Base-by-base conservation (phyloP, 257 asterid species). In the Voacanga thouarsii region DNA sequence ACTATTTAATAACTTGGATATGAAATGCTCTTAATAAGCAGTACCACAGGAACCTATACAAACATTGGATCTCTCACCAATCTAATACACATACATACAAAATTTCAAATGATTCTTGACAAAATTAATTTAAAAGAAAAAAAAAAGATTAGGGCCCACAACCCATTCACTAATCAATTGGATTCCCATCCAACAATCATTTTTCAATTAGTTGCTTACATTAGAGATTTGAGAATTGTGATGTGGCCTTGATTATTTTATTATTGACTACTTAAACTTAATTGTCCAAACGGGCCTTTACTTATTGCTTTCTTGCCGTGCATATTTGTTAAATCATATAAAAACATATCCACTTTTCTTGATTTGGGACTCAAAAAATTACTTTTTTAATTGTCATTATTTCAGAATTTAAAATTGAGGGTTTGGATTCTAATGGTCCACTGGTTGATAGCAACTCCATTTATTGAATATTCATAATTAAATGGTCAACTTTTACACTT, bases 221-320 rank as follows among this genome's bases (percentile, higher is more conserved):
- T 9, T 66, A 18, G 28, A 66, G 72, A 55, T 9, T 66, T 37
- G 28, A 66, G 72, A 7, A 65, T 56, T 53, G 14, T 47, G 64
- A 64, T 76, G 23, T 19, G 49, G 23, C 26, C 71, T 61, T 33
- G 50, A 76, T 76, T 76, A 66, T 1, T 33, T 76, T 33, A 76
- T 44, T 56, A 78, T n/a, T 65, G 11, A 12, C 14, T 19, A 19
- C n/a, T 65, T n/a, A n/a, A n/a, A 12, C 30, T 65, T n/a, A 56
- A 44, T 56, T 41, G 15, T 24, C 49, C 41, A 77, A 67, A 66
- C 16, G n/a, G 60, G 59, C 24, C 50, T 28, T 53, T 4, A 53
- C 8, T 19, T 69, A 37, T n/a, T n/a, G 33, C 26, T 77, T 78
- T 69, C 61, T 70, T 78, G 81, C 71, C 71, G 71, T 78, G 68